These are phyloP conservation scores for Pythium graminicola DNA, from an alignment of 352 stramenopile species.

Conservation along the genomic window DNA sequence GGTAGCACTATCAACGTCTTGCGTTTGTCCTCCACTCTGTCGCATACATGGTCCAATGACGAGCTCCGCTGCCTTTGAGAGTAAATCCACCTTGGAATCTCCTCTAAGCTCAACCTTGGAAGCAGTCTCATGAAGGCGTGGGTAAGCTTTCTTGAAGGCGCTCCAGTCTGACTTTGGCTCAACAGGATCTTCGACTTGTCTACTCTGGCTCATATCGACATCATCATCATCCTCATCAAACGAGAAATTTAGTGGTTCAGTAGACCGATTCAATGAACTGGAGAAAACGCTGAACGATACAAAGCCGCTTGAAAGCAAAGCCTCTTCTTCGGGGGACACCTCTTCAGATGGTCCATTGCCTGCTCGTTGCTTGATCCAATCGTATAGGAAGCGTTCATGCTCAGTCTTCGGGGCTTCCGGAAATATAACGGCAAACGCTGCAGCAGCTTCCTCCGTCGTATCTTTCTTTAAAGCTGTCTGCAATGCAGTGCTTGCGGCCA, in stretches of 20 bases:
- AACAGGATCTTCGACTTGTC: background rate
- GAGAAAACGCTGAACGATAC: slow-evolving; percentile 9
- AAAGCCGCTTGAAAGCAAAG: slow-evolving; percentile 15
- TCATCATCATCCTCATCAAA: slow-evolving; percentile 14
- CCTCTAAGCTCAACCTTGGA: background rate
- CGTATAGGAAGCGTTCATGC: slow-evolving; percentile 5
- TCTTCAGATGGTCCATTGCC: background rate
- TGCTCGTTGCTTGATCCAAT: slow-evolving; percentile 8
- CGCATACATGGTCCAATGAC: slow-evolving; percentile 14
- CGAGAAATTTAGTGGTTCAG: background rate
- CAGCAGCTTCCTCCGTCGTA: background rate
- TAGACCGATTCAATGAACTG: no score
- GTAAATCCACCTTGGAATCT: background rate
- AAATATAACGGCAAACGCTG: background rate
- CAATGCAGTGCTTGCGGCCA: slow-evolving; percentile 20
- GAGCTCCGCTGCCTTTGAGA: slow-evolving; percentile 11
- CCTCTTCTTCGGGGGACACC: slow-evolving; percentile 7
- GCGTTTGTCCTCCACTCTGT: no score
- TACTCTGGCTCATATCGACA: background rate
- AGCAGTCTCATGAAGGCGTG: background rate
- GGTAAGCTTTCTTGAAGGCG: slow-evolving; percentile 9
- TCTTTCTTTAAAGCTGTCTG: slow-evolving; percentile 8
- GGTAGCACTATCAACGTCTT: background rate
- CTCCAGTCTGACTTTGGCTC: slow-evolving; percentile 7
- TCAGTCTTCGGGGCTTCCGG: background rate